Percentiles rank a stretch among this genome's conserved stretches.
Evolutionary conservation across 345 rosid genomes (phyloP).

Genomic region (Pelargonium nanum): DNA sequence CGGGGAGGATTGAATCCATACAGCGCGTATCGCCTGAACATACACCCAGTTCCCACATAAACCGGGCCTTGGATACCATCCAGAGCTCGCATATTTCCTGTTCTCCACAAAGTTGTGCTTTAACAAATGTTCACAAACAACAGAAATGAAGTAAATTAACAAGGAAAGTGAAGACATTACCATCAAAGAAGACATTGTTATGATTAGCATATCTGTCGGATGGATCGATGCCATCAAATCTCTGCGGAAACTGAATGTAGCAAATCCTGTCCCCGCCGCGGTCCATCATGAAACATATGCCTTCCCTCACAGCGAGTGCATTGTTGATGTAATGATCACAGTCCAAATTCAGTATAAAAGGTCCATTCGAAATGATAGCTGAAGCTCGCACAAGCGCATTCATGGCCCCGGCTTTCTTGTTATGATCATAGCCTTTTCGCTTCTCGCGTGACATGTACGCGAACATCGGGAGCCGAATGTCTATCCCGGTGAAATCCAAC

Average conservation of each 20-base stretch:
- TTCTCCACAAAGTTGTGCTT: neutral
- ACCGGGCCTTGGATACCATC: slow-evolving; percentile 98
- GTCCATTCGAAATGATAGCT: slow-evolving; percentile 77
- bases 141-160: neutral
- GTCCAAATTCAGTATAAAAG: slow-evolving; percentile 86
- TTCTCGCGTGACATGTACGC: slow-evolving; percentile 86
- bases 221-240: slow-evolving; percentile 97
- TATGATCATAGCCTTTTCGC: slow-evolving; percentile 88
- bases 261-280: slow-evolving; percentile 83
- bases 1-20: slow-evolving; percentile 84
- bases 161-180: slow-evolving; percentile 21
- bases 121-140: neutral
- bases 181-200: slow-evolving; percentile 87
- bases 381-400: slow-evolving; percentile 80
- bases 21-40: slow-evolving; percentile 90
- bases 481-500: slow-evolving; percentile 61
- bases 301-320: slow-evolving; percentile 85
- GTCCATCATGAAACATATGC: slow-evolving; percentile 99
- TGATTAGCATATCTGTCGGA: slow-evolving; percentile 89
- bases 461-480: slow-evolving; percentile 83
- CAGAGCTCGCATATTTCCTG: slow-evolving; percentile 95
- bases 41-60: slow-evolving; percentile 87
- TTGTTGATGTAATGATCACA: slow-evolving; percentile 91
- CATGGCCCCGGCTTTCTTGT: slow-evolving; percentile 99
- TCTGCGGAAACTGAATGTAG: slow-evolving; percentile 89